phyloP scores from a whole-genome alignment of 257 asterid genomes.

The Apocynum venetum region DNA sequence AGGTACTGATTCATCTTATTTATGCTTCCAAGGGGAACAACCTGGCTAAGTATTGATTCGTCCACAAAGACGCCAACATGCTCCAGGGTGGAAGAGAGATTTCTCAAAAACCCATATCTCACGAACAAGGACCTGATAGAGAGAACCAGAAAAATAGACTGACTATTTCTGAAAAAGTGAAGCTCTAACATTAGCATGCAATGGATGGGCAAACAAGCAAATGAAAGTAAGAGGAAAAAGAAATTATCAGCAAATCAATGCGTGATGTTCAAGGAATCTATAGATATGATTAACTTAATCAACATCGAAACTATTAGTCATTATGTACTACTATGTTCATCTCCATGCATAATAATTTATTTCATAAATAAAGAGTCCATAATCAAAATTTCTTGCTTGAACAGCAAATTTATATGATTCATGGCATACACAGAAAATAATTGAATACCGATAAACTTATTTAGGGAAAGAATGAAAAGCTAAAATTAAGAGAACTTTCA shows the following conservation, averaged over 20 bases:
- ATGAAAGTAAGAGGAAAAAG: no score
- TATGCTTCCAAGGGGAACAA: slow-evolving; percentile 3
- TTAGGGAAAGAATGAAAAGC: neutral
- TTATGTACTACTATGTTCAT: neutral
- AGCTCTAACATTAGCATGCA: neutral
- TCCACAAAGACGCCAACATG: slow-evolving; percentile 96
- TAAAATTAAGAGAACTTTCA: neutral
- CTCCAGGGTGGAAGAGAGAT: slow-evolving; percentile 73
- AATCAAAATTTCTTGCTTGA: neutral
- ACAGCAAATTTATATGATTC: neutral
- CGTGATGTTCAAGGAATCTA: neutral
- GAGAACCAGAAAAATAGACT: slow-evolving; percentile 5
- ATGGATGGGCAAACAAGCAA: neutral
- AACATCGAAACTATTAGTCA: neutral
- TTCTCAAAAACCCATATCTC: slow-evolving; percentile 96
- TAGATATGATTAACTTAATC: no score
- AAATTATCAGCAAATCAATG: neutral
- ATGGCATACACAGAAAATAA: neutral
- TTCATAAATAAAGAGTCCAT: neutral
- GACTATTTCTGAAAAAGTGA: neutral
- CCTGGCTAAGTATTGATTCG: slow-evolving; percentile 52
- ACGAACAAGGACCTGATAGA: slow-evolving; percentile 72
- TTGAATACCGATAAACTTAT: neutral
- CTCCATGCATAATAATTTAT: no score
- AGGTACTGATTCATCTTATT: slow-evolving; percentile 9